Evolutionary conservation across 345 rosid species (phyloP).

Genomic region (Viola odorata): DNA sequence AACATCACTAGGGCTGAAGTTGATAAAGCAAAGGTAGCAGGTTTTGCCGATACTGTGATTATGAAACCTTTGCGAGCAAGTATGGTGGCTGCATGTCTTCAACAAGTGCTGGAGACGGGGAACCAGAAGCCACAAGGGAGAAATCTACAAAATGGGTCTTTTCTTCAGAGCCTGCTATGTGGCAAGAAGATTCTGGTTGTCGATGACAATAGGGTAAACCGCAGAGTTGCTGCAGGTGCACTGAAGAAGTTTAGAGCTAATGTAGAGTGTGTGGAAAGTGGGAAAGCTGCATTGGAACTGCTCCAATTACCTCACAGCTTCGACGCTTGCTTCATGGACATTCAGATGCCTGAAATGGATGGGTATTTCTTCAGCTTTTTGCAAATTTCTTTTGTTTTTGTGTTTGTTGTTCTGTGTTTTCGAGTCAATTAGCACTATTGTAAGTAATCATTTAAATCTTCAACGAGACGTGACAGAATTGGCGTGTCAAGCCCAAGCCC

Average conservation of each 20-base stretch:
- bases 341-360: constrained; percentile 99
- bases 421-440: not conserved
- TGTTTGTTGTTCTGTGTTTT: not conserved
- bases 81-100: constrained; percentile 95
- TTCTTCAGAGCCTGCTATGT: constrained; percentile 49
- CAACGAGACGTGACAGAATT: not conserved
- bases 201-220: constrained; percentile 84
- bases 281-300: constrained; percentile 63
- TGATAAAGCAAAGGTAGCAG: constrained; percentile 71
- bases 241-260: constrained; percentile 88
- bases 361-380: constrained; percentile 44
- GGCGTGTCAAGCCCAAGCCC: not conserved
- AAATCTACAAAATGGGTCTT: constrained; percentile 38
- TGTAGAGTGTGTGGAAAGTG: constrained; percentile 84
- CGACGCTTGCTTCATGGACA: constrained; percentile 99
- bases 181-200: constrained; percentile 89
- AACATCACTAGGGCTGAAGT: constrained; percentile 57
- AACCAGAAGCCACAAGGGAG: constrained; percentile 50
- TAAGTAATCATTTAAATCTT: not conserved
- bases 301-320: constrained; percentile 75
- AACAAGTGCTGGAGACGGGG: constrained; percentile 66
- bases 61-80: constrained; percentile 96
- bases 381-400: not conserved
- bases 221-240: constrained; percentile 93
- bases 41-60: constrained; percentile 79